Evolutionary conservation across 2,329 filamentous ascomycete species (phyloP), one percentile per base, ranked within the genome.

Genomic region (Blastomyces parvus): DNA sequence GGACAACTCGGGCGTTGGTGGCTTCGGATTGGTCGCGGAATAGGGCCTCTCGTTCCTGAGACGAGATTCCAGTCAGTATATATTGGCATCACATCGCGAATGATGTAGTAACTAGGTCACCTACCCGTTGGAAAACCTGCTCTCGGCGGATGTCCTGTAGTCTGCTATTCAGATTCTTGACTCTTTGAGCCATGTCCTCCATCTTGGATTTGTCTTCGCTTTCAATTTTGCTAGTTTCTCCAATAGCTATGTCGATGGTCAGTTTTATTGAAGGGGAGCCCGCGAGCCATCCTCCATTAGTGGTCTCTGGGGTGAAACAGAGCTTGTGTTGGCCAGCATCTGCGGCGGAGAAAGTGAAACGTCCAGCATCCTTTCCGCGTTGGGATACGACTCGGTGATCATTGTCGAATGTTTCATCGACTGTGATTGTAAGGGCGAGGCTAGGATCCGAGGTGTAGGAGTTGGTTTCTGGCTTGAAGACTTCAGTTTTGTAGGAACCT

Each of bases 21-120:
- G 85, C 82, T 78, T 99, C 94, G 70, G 91, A 97, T 78, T 97
- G 94, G 78, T 99, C 94, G 79, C 94, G 86, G 83, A 99, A 99
- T 76, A 97, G 92, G 70, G 91, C 91, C 76, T 99, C 94, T 69
- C 94, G 90, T 83, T 97, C 94, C 90, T 97, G 67, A 60, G 67
- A 63, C 56, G 65, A 36, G 7, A 27, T 44, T 40, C 17, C 42
- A 25, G 22, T 33, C 7, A 48, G 38, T 44, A 59, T 30, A 59
- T 46, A 59, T 61, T 55, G 60, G 14, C n/a, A 17, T 25, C 33
- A 1, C 38, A 17, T 57, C 44, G 48, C 13, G 50, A 40, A n/a
- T 74, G 81, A n/a, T 74, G 81, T 68, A 36, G n/a, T 36, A 38
- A 2, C 36, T 13, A 17, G 48, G 36, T 38, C 14, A 19, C 52